These are phyloP conservation scores for Aspergillus pseudotamarii DNA, from an alignment of 2,329 filamentous ascomycete species.

Conservation along the genomic window DNA sequence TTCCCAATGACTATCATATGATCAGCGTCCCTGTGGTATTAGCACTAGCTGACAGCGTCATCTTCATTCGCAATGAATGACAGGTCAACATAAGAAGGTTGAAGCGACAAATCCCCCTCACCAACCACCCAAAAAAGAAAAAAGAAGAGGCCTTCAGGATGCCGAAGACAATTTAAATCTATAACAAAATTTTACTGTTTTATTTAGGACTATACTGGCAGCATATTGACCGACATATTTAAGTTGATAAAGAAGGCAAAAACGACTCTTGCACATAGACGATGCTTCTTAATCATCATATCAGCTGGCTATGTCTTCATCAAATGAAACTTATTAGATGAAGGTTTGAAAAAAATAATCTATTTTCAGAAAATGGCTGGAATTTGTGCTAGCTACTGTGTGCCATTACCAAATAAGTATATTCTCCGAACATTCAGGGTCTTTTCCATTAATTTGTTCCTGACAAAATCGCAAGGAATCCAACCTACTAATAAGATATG, in stretches of 20 bases:
- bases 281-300: not conserved
- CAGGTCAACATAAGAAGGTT: not conserved
- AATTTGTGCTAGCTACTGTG: conserved; percentile 12
- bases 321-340: not conserved
- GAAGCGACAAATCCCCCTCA: not conserved
- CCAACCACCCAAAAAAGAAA: not conserved
- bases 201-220: not conserved
- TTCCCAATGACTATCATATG: not conserved
- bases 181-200: not conserved
- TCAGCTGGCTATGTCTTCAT: not conserved
- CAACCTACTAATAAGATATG: conserved; percentile 34
- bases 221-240: not conserved
- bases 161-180: not conserved
- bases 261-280: not conserved
- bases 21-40: not conserved
- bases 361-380: not conserved
- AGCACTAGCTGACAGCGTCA: not conserved
- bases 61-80: not conserved
- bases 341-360: not conserved
- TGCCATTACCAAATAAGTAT: conserved; percentile 13
- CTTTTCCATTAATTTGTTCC: conserved; percentile 42
- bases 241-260: not conserved
- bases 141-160: not conserved
- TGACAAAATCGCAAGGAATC: conserved; percentile 33
- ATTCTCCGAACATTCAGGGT: conserved; percentile 27